phyloP scores from a whole-genome alignment of 2,329 filamentous ascomycete species.

The Diaporthe batatas region DNA sequence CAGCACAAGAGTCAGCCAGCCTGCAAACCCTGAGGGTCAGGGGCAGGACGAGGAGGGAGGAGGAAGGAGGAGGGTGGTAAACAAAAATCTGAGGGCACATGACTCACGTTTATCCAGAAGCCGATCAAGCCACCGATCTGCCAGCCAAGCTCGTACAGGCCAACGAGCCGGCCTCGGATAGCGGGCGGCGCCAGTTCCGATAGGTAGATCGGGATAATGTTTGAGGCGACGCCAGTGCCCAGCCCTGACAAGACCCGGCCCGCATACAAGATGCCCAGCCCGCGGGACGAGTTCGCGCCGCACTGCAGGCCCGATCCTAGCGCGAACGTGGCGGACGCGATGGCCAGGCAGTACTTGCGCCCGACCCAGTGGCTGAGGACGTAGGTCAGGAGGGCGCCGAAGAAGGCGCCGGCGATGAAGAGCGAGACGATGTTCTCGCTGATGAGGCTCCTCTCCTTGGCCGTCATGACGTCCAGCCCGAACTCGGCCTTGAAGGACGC shows the following conservation, averaged over 20 bases:
- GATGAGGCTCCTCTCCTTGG: conserved; percentile 65
- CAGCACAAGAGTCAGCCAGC: neutral
- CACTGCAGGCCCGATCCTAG: conserved; percentile 81
- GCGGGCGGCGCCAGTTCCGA: conserved; percentile 72
- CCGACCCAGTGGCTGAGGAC: conserved; percentile 75
- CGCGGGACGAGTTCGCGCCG: conserved; percentile 70
- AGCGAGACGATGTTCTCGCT: conserved; percentile 84
- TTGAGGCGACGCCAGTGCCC: conserved; percentile 73
- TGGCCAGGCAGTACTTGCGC: conserved; percentile 72
- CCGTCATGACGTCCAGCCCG: conserved; percentile 65
- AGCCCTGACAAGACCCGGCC: conserved; percentile 74
- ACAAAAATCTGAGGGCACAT: neutral
- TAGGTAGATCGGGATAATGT: conserved; percentile 74
- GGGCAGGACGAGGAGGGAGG: neutral
- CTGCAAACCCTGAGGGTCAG: conserved; percentile 4
- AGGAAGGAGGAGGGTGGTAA: neutral
- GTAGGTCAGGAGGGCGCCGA: conserved; percentile 80
- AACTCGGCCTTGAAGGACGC: conserved; percentile 79
- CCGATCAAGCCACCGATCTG: conserved; percentile 74
- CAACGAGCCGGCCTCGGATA: conserved; percentile 74
- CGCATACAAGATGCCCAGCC: conserved; percentile 72
- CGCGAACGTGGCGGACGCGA: conserved; percentile 74
- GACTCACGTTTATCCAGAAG: conserved; percentile 69
- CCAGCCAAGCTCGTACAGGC: conserved; percentile 76
- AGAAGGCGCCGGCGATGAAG: conserved; percentile 88